phyloP scores from a whole-genome alignment of 768 basidiomycete species.

The Steccherinum ochraceum region DNA sequence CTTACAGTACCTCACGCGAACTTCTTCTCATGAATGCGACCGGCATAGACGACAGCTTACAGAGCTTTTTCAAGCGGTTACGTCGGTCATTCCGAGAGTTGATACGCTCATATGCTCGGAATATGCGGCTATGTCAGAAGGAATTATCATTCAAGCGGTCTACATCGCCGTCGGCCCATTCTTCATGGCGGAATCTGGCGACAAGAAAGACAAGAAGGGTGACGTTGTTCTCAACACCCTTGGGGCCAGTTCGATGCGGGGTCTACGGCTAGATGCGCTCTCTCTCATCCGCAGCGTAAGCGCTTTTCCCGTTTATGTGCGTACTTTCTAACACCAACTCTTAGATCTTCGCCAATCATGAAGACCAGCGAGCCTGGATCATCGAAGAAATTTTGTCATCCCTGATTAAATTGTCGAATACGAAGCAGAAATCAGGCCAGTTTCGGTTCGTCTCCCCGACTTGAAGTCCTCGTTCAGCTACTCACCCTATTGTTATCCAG shows the following conservation, averaged over 20 bases:
- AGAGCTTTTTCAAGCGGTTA: conserved; percentile 69
- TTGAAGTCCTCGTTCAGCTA: neutral
- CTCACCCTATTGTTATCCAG: conserved; percentile 32
- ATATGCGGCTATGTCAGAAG: conserved; percentile 76
- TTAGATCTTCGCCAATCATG: conserved; percentile 88
- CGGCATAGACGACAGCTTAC: conserved; percentile 44
- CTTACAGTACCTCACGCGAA: conserved; percentile 45
- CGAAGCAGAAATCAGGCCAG: conserved; percentile 85
- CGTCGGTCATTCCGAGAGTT: conserved; percentile 67
- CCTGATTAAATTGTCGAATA: conserved; percentile 82
- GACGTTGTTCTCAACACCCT: conserved; percentile 56
- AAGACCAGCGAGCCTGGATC: conserved; percentile 91
- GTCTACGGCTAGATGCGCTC: conserved; percentile 74
- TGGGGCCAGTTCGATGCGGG: conserved; percentile 70
- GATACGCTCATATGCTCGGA: conserved; percentile 69
- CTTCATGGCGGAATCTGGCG: conserved; percentile 72
- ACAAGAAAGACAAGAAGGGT: conserved; percentile 52
- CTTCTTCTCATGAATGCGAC: conserved; percentile 25
- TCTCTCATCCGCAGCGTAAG: conserved; percentile 81
- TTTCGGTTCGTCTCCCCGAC: conserved; percentile 61
- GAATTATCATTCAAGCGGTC: conserved; percentile 86
- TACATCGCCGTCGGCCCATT: conserved; percentile 94
- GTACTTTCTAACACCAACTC: conserved; percentile 4
- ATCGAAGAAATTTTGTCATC: conserved; percentile 95
- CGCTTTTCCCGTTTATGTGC: conserved; percentile 6